A percentile compares a stretch with the other conserved stretches of the same genome.
Evolutionary conservation across 257 asterid genomes (phyloP).

Genomic region (Apocynum venetum): DNA sequence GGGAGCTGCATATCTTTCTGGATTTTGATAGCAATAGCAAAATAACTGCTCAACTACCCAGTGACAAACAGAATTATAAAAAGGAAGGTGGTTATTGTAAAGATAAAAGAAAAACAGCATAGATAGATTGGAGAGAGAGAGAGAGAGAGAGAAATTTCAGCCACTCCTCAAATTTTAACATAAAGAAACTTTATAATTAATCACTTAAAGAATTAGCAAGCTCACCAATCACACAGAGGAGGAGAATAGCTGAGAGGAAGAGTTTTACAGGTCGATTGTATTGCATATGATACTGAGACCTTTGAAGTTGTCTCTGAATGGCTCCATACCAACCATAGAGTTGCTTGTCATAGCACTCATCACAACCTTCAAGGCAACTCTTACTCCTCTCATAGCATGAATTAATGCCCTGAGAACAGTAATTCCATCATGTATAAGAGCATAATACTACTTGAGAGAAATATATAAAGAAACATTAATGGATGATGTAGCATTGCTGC

Average conservation of each 20-base stretch:
- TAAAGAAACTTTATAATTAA: not conserved
- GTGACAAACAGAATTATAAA: not conserved
- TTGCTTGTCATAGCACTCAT: constrained; percentile 63
- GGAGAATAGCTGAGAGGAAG: constrained; percentile 42
- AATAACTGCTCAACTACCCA: not conserved
- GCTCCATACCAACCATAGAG: constrained; percentile 78
- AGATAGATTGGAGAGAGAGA: constrained; percentile 6
- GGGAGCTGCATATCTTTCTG: not conserved
- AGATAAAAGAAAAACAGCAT: not conserved
- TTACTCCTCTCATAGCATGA: constrained; percentile 58
- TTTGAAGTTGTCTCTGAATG: constrained; percentile 75
- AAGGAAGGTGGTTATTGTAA: not conserved
- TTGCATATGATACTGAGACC: constrained; percentile 83
- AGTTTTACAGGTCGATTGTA: constrained; percentile 72
- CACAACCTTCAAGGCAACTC: constrained; percentile 65
- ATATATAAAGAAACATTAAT: not conserved
- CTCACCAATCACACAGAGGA: constrained; percentile 79
- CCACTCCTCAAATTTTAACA: constrained; percentile 3
- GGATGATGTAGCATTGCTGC: not conserved
- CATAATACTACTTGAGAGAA: not conserved
- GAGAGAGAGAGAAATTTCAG: not conserved
- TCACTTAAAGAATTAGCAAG: constrained; percentile 7
- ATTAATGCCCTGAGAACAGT: constrained; percentile 43
- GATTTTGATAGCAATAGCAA: not conserved
- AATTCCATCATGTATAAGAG: constrained; percentile 7